phyloP scores from a whole-genome alignment of 225 moss, liverwort and hornwort species.

The Neckera pumila region DNA sequence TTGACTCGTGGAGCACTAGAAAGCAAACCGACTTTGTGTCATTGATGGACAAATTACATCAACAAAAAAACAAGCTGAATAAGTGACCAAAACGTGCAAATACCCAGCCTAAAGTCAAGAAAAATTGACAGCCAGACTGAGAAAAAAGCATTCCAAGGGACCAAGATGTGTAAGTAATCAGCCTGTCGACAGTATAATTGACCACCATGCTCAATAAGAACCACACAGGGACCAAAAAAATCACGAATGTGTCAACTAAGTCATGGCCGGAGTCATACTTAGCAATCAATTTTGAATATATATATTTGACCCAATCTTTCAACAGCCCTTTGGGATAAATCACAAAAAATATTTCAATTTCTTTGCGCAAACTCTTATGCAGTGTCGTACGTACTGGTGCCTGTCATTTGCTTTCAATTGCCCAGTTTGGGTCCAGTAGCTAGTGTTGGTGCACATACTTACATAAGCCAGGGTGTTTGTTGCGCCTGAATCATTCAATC shows the following conservation, averaged over 20 bases:
- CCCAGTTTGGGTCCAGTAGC: neutral
- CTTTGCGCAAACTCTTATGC: neutral
- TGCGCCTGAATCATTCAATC: neutral
- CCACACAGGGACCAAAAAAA: neutral
- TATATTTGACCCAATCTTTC: neutral
- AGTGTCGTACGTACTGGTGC: neutral
- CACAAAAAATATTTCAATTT: neutral
- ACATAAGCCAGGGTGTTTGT: neutral
- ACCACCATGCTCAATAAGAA: neutral
- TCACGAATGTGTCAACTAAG: neutral
- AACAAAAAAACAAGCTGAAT: neutral
- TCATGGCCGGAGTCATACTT: neutral
- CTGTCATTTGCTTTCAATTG: neutral
- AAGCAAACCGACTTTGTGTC: neutral
- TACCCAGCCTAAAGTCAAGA: neutral
- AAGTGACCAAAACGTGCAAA: neutral
- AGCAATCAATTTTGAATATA: neutral
- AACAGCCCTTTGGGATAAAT: neutral
- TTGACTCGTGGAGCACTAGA: neutral
- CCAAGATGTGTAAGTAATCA: neutral
- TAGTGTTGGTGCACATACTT: neutral
- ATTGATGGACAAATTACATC: neutral
- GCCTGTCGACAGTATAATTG: neutral
- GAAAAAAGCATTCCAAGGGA: neutral
- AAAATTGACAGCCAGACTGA: neutral